Conservation (phyloP, 306 rosid genomes). For the Psophocarpus tetragonolobus region DNA sequence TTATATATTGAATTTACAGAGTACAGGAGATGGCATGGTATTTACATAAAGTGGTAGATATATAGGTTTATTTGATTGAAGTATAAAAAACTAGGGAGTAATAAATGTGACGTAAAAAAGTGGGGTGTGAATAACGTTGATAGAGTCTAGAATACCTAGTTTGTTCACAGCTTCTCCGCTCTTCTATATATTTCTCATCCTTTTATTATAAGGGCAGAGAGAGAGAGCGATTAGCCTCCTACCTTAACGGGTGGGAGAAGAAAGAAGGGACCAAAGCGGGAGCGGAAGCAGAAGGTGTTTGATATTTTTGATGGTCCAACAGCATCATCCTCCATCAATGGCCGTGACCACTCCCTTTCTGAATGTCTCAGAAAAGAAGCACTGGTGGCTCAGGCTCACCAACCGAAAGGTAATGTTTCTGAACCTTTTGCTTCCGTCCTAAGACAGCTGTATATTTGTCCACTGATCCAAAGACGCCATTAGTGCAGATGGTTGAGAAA, state of each 20-base stretch:
- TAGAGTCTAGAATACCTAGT: conserved; percentile 36
- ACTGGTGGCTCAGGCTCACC: conserved; percentile 99
- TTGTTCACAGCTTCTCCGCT: conserved; percentile 6
- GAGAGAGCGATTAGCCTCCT: conserved; percentile 11
- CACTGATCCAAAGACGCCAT: neutral
- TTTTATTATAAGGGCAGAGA: neutral
- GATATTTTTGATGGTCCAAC: conserved; percentile 37
- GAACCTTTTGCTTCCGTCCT: neutral
- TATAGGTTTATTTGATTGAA: neutral
- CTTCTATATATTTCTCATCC: neutral
- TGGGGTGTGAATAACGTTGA: neutral
- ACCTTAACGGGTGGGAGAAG: conserved; percentile 25
- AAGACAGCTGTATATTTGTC: neutral
- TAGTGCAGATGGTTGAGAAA: conserved; percentile 74
- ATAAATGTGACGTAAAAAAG: neutral
- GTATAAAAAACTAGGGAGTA: neutral
- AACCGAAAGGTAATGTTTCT: conserved; percentile 68
- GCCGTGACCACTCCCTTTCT: conserved; percentile 50
- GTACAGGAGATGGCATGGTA: no score
- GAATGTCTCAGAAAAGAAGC: conserved; percentile 63
- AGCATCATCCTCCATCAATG: conserved; percentile 48
- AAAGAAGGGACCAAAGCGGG: neutral
- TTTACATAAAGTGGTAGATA: neutral
- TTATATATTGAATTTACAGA: no score
- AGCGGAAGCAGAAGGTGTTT: neutral